phyloP scores from a whole-genome alignment of 441 rosid species.

The Jatropha multifida region DNA sequence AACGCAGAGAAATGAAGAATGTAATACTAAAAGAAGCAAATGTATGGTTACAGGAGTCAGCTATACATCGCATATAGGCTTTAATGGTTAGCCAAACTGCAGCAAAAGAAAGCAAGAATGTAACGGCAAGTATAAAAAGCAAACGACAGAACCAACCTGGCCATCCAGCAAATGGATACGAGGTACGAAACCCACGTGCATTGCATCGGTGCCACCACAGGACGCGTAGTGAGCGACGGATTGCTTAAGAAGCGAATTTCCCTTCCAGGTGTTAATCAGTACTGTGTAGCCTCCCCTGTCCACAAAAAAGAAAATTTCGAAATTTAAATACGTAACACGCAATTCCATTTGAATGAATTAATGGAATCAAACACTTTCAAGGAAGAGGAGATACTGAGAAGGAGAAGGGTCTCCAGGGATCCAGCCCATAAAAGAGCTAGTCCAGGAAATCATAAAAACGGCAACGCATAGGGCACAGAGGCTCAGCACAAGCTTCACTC shows the following conservation, averaged over 20 bases:
- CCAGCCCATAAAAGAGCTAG: constrained; percentile 24
- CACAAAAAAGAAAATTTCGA: neutral
- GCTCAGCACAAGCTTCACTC: constrained; percentile 13
- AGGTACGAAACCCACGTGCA: constrained; percentile 26
- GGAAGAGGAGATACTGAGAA: neutral
- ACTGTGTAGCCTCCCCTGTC: constrained; percentile 16
- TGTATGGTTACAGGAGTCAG: too few relatives aligned
- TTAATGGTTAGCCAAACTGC: neutral
- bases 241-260: constrained; percentile 16
- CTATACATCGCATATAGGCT: too few relatives aligned
- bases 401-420: constrained; percentile 4
- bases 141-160: constrained; percentile 6
- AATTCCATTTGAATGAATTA: neutral
- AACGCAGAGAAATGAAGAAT: too few relatives aligned
- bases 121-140: neutral
- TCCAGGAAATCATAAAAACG: constrained; percentile 11
- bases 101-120: neutral
- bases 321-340: neutral
- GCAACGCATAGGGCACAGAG: constrained; percentile 11
- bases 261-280: constrained; percentile 21
- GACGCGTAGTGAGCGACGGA: constrained; percentile 21
- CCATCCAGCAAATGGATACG: constrained; percentile 23
- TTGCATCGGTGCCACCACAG: constrained; percentile 12
- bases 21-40: too few relatives aligned
- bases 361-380: too few relatives aligned